Conservation (phyloP, 1,284 basidiomycete species). For the Pseudozyma flocculosa region DNA sequence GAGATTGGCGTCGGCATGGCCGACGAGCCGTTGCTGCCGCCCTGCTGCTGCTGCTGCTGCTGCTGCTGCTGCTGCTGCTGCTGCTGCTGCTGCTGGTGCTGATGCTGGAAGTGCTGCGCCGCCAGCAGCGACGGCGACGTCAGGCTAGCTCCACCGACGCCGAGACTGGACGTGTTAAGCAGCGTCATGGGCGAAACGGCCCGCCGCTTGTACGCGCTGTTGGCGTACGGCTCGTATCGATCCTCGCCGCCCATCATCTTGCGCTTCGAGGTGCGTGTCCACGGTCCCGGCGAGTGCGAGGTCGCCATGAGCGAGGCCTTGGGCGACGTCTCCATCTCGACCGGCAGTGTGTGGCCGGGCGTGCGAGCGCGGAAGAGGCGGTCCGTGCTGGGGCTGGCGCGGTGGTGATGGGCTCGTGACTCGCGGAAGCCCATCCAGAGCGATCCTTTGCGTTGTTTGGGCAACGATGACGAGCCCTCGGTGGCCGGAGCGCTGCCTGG, state of each 20-base stretch:
- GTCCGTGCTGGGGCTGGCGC: conserved; percentile 2
- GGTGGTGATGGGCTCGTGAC: not conserved
- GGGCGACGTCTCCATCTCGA: not conserved
- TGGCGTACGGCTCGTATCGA: conserved; percentile 33
- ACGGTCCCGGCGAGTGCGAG: conserved; percentile 9
- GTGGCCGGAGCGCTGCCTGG: not conserved
- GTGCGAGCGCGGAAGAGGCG: not conserved
- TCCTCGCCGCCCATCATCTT: conserved; percentile 32
- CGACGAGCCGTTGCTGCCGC: not conserved
- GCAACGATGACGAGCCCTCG: conserved; percentile 8
- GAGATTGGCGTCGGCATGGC: conserved; percentile 14
- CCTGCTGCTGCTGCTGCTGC: too few species aligned
- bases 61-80: too few species aligned
- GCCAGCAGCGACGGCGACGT: conserved; percentile 3
- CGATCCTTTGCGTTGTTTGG: conserved; percentile 21
- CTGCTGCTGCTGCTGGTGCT: too few species aligned
- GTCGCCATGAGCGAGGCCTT: conserved; percentile 9
- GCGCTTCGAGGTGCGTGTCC: conserved; percentile 10
- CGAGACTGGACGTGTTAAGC: conserved; percentile 9
- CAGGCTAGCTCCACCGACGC: not conserved
- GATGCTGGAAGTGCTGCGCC: not conserved
- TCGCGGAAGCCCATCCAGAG: conserved; percentile 38
- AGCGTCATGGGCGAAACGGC: conserved; percentile 39
- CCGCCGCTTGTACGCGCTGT: conserved; percentile 26
- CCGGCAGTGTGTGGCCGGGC: not conserved